These are phyloP conservation scores for Neohortaea acidophila DNA, from an alignment of 495 filamentous ascomycete genomes.

Conservation along the genomic window DNA sequence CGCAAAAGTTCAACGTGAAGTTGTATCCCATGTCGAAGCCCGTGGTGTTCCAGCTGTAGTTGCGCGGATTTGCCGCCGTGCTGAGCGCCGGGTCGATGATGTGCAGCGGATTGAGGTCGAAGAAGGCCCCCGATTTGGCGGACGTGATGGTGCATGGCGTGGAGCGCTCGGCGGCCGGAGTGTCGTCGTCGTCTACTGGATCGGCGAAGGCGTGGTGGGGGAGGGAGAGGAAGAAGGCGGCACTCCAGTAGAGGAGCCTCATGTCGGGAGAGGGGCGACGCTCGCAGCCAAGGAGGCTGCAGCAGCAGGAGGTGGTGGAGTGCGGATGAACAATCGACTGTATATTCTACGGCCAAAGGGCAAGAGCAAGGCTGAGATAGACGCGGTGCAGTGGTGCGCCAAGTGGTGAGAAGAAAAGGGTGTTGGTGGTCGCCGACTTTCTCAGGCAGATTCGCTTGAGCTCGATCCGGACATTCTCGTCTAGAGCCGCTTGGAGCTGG, in stretches of 20 bases:
- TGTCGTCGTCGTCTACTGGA: slow-evolving; percentile 15
- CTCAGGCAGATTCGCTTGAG: too few relatives aligned
- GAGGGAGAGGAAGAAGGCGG: slow-evolving; percentile 20
- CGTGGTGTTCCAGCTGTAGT: slow-evolving; percentile 64
- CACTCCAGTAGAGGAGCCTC: slow-evolving; percentile 17
- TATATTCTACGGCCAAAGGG: too few relatives aligned
- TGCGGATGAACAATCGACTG: too few relatives aligned
- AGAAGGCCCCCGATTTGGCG: slow-evolving; percentile 61
- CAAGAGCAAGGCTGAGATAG: too few relatives aligned
- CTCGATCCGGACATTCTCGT: too few relatives aligned
- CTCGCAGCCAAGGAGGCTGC: too few relatives aligned
- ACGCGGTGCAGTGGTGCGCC: too few relatives aligned
- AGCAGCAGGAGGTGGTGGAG: too few relatives aligned
- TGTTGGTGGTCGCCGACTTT: too few relatives aligned
- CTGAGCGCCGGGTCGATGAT: slow-evolving; percentile 45
- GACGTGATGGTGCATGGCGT: slow-evolving; percentile 68
- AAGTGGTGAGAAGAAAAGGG: too few relatives aligned
- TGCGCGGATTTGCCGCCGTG: slow-evolving; percentile 41
- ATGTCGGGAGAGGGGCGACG: slow-evolving; percentile 8
- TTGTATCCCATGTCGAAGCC: slow-evolving; percentile 80
- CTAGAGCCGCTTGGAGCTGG: too few relatives aligned
- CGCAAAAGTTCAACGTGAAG: slow-evolving; percentile 92
- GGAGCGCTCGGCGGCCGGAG: slow-evolving; percentile 25
- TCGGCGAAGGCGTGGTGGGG: slow-evolving; percentile 21
- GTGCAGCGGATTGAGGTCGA: slow-evolving; percentile 68